These are phyloP conservation scores for Ochetophila trinervis DNA, from an alignment of 306 rosid species.

Conservation along the genomic window DNA sequence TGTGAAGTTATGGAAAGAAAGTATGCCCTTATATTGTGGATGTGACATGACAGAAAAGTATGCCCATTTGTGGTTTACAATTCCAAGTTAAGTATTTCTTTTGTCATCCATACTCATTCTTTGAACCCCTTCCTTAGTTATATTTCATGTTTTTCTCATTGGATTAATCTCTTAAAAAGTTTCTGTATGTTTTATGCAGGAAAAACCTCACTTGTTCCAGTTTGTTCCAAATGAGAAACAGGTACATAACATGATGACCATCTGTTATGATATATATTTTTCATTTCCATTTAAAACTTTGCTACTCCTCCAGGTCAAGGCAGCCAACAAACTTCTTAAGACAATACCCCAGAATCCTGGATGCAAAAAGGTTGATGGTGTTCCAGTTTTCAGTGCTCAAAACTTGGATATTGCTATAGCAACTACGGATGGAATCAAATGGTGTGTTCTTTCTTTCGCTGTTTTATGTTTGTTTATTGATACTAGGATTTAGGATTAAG, in stretches of 20 bases:
- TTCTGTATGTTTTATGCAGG: slow-evolving; percentile 51
- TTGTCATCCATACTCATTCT: neutral
- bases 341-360: slow-evolving; percentile 45
- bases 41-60: no score
- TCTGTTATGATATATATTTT: neutral
- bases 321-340: slow-evolving; percentile 86
- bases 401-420: slow-evolving; percentile 96
- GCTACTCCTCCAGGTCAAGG: slow-evolving; percentile 62
- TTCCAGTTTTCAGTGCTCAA: slow-evolving; percentile 94
- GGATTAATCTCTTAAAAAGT: slow-evolving; percentile 10
- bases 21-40: neutral
- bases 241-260: slow-evolving; percentile 39
- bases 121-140: neutral
- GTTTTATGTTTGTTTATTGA: neutral
- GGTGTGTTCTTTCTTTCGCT: slow-evolving; percentile 39
- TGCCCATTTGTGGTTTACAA: neutral
- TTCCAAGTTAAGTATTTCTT: neutral
- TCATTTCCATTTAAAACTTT: neutral
- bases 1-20: neutral
- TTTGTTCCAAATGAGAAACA: slow-evolving; percentile 98
- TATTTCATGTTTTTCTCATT: slow-evolving; percentile 3
- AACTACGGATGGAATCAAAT: slow-evolving; percentile 78
- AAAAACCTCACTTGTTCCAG: slow-evolving; percentile 89
- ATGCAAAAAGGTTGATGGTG: slow-evolving; percentile 78
- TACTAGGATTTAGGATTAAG: neutral